phyloP scores from a whole-genome alignment of 208 protist genomes.

The Crithidia brevicula region DNA sequence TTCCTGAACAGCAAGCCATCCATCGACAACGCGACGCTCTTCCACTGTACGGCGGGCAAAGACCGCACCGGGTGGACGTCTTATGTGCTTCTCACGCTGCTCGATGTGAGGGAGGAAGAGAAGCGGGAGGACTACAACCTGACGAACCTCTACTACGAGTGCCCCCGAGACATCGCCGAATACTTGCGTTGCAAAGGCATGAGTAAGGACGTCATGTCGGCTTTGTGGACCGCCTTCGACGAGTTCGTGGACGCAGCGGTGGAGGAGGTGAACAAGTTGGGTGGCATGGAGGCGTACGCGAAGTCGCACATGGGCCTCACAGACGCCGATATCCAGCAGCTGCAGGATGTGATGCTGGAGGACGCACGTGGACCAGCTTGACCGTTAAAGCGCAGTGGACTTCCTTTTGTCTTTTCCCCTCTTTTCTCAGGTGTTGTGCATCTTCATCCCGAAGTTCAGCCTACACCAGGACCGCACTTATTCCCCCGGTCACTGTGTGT shows the following conservation, averaged over 20 bases:
- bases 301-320: conserved; percentile 40
- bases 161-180: conserved; percentile 13
- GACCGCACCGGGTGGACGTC: conserved; percentile 45
- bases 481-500: no score
- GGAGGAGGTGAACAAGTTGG: conserved; percentile 23
- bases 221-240: conserved; percentile 31
- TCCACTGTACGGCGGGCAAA: conserved; percentile 64
- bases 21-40: conserved; percentile 27
- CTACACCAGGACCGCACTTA: no score
- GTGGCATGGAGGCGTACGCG: conserved; percentile 38
- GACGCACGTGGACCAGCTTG: neutral
- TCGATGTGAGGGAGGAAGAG: conserved; percentile 34
- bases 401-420: conserved; percentile 5
- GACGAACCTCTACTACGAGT: conserved; percentile 35
- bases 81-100: conserved; percentile 35
- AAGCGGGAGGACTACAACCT: conserved; percentile 41
- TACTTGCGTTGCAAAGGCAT: conserved; percentile 23
- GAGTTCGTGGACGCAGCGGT: conserved; percentile 32
- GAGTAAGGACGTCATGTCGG: conserved; percentile 28
- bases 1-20: conserved; percentile 24
- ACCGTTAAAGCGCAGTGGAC: neutral
- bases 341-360: conserved; percentile 44
- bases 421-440: no score
- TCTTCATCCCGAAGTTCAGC: no score
- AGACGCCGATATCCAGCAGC: conserved; percentile 31